Conservation (phyloP, 129 eudicot species). For the Erigeron canadensis region DNA sequence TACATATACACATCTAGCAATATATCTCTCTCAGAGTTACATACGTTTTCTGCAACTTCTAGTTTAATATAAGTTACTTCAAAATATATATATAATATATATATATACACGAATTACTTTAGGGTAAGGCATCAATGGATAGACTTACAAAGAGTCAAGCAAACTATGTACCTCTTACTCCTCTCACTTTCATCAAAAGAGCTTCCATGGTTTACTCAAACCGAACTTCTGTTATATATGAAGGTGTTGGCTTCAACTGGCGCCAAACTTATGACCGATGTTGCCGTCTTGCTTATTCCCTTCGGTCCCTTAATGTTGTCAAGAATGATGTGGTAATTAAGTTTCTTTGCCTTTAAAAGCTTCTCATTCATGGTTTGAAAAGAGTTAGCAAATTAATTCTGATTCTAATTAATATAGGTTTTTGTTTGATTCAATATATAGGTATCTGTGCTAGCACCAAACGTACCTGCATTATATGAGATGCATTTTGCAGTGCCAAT, state of each 20-base stretch:
- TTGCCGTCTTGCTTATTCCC: conserved; percentile 64
- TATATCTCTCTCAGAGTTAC: neutral
- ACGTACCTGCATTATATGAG: conserved; percentile 73
- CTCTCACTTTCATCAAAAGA: conserved; percentile 67
- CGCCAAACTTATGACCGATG: conserved; percentile 61
- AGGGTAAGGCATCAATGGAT: neutral
- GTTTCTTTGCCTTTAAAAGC: conserved; percentile 3
- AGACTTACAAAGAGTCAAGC: conserved; percentile 49
- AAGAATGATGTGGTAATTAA: conserved; percentile 70
- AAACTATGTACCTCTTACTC: conserved; percentile 72
- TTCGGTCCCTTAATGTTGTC: conserved; percentile 50
- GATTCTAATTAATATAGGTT: neutral
- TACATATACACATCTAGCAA: neutral
- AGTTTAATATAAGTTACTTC: neutral
- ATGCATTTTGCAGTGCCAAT: conserved; percentile 79
- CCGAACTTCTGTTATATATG: conserved; percentile 55
- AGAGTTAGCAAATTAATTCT: neutral
- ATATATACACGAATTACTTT: no score
- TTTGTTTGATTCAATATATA: neutral
- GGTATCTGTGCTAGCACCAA: conserved; percentile 85
- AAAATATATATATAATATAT: no score
- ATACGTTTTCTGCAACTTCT: neutral
- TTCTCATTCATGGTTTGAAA: neutral
- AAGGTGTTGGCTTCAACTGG: conserved; percentile 57
- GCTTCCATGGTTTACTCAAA: conserved; percentile 56